Evolutionary conservation across 2,329 filamentous ascomycete species (phyloP), one percentile per base, ranked within the genome.

Genomic region (Mycosphaerelloides madeirae): DNA sequence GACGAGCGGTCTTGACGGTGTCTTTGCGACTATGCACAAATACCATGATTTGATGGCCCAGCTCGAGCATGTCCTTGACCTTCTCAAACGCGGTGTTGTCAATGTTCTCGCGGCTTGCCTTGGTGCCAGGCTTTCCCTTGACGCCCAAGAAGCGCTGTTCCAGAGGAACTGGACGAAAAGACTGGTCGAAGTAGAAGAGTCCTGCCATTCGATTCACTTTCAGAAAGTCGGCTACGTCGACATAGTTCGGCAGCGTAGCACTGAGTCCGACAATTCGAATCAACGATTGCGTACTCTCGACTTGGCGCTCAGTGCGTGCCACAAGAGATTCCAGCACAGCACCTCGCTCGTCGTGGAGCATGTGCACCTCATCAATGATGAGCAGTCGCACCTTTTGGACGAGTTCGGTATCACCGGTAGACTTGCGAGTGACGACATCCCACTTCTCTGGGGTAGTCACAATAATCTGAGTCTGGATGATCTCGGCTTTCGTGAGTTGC

Each of bases 371-470:
- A 66, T 98, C 93, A 51, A 98, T 97, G 59, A 98, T 97, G 48
- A 98, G 77, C 2, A 98, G 75, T 9, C 91, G 82, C 18, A 98
- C 93, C 65, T 98, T 98, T 60, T 98, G 93, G 12, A 98, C 94
- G 3, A 98, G 78, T 63, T 97, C 93, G 0, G 93, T 97, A 63
- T 98, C 93, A 13, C 94, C 93, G 1, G 90, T 97, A 44, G 91
- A 94, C 68, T 97, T 98, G 49, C 93, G 79, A 3, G 93, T 98
- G 4, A 98, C 87, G 1, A 98, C 93, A 65, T 98, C 93, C 94
- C 94, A 98, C 68, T 98, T 98, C 69, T 98, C 93, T 29, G 93
- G 93, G 0, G 93, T 98, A 0, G 94, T 98, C 38, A 98, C 93
- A 48, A 99, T 95, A 56, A 99, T 93, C 63, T 98, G 93, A 0